Evolutionary conservation across 345 rosid genomes (phyloP), one percentile per base, ranked within the genome.

Genomic region (Dimocarpus longan): DNA sequence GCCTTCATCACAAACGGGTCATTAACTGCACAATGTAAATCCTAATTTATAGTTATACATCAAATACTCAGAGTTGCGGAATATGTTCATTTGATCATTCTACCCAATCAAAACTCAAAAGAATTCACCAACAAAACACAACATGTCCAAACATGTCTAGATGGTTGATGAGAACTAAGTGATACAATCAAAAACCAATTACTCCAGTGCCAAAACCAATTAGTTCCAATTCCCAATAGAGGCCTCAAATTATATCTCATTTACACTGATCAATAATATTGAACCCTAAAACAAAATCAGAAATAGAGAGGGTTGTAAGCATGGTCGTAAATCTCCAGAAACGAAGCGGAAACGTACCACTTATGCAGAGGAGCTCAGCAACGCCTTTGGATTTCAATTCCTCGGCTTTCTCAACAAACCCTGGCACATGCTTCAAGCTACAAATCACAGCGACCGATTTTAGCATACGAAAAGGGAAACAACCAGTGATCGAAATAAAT

Each of bases 1-100:
- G 97, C 98, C 84, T 94, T 94, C 98, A 96, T 91, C 88, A 94
- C 98, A 80, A 91, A 94, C 15, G 98, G 93, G 70, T 96, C 99
- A 57, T 96, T 96, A 74, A 95, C 99, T 95, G 90, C 86, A 84
- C 37, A 80, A 57, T 37, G 24, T 10, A 62, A 60, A 68, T 76
- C 64, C 66, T 60, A 60, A n/a, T 16, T 16, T 37, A 57, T 67
- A 18, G 21, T n/a, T n/a, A n/a, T n/a, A n/a, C n/a, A n/a, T n/a
- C n/a, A 57, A 70, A 11, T 6, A 18, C 16, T 24, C 28, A 64
- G 5, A 37, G 50, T 42, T 42, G 9, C 6, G 8, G 9, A 8
- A 42, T 42, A 4, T 5, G 44, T 5, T 6, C 44, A 42, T 42
- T 42, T 42, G 9, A 42, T 42, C 7, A 11, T 6, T 2, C 21